These are phyloP conservation scores for Wickerhamomyces sp. DNA, from an alignment of 1,139 yeast species.

Conservation along the genomic window DNA sequence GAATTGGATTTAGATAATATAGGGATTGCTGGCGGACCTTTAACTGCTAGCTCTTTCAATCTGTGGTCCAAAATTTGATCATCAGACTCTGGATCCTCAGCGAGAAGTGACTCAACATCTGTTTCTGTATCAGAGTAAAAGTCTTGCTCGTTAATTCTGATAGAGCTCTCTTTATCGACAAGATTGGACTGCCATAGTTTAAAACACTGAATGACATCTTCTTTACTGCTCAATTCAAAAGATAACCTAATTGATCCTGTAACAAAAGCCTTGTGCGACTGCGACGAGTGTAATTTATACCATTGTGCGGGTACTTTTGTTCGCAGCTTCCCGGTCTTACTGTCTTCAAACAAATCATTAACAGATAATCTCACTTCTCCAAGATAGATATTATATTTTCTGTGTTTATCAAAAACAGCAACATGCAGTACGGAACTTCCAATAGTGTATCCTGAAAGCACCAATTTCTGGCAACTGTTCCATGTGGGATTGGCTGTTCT, in stretches of 20 bases:
- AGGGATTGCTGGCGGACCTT: neutral
- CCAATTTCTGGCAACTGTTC: conserved; percentile 27
- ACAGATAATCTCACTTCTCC: conserved; percentile 23
- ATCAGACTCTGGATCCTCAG: conserved; percentile 7
- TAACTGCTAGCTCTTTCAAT: neutral
- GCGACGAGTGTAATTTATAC: conserved; percentile 48
- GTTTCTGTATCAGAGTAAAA: conserved; percentile 33
- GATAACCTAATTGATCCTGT: conserved; percentile 55
- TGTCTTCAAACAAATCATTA: conserved; percentile 14
- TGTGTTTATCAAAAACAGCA: conserved; percentile 26
- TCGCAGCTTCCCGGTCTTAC: conserved; percentile 13
- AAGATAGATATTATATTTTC: conserved; percentile 21
- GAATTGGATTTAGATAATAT: neutral
- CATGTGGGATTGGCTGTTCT: conserved; percentile 31
- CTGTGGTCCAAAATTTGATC: neutral
- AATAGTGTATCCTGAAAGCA: conserved; percentile 22
- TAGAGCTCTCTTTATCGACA: conserved; percentile 8
- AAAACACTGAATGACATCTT: conserved; percentile 14
- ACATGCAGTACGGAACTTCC: conserved; percentile 26
- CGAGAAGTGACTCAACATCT: conserved; percentile 18
- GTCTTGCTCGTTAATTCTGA: conserved; percentile 24
- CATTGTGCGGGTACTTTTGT: conserved; percentile 38
- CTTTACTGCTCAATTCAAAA: conserved; percentile 40
- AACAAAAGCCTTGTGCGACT: conserved; percentile 42
- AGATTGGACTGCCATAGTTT: conserved; percentile 17